Evolutionary conservation across 305 asterid species (phyloP).

Genomic region (Solanum hybrid): DNA sequence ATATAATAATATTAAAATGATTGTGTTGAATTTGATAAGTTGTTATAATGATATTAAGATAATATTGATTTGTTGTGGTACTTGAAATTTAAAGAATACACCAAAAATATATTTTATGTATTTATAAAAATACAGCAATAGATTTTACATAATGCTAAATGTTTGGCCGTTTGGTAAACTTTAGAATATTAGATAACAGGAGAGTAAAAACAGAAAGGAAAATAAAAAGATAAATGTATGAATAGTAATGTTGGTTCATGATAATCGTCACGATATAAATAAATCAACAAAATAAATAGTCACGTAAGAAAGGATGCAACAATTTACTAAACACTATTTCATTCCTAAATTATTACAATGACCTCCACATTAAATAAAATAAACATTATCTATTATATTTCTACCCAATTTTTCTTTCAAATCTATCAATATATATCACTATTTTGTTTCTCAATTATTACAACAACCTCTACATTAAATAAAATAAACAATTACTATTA

Average conservation of each 20-base stretch:
- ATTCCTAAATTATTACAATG: not conserved
- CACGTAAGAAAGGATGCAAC: not conserved
- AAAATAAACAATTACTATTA: too few relatives aligned
- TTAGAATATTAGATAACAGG: too few relatives aligned
- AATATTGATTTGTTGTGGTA: too few relatives aligned
- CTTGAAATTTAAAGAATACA: not conserved
- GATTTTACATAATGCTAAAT: not conserved
- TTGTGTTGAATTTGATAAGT: not conserved
- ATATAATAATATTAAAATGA: too few relatives aligned
- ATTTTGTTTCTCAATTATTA: not conserved
- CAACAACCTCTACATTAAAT: not conserved
- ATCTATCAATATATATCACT: too few relatives aligned
- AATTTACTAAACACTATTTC: not conserved
- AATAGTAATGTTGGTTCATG: not conserved
- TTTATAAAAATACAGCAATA: not conserved
- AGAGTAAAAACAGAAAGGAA: not conserved
- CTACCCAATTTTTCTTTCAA: not conserved
- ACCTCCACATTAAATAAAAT: not conserved
- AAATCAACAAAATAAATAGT: not conserved
- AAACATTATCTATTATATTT: not conserved
- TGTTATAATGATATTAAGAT: not conserved
- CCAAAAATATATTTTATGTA: too few relatives aligned
- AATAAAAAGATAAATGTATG: not conserved
- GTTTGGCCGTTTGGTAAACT: not conserved
- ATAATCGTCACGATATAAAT: too few relatives aligned